A percentile compares a stretch with the other conserved stretches of the same genome.
Conservation (phyloP, 129 eudicot genomes). For the Flaveria robusta region DNA sequence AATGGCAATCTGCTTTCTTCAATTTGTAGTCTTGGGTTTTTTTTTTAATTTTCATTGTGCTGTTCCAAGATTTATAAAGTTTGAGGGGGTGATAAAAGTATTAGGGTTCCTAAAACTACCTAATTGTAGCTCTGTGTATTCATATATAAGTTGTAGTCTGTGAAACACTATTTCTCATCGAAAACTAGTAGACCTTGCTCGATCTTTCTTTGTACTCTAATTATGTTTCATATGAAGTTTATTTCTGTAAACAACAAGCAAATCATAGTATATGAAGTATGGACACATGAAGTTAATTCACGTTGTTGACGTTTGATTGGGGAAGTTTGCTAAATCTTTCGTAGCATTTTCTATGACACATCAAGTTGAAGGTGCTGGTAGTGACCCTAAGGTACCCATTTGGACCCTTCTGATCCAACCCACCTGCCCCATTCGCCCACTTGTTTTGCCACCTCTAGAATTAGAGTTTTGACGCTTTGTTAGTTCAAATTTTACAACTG, state of each 20-base stretch:
- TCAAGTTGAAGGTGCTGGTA: not conserved
- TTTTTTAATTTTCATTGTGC: not conserved
- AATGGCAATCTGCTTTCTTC: not conserved
- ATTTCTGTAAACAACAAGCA: not conserved
- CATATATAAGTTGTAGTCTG: not conserved
- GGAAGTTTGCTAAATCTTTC: too few species aligned
- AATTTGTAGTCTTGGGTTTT: not conserved
- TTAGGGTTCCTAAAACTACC: not conserved
- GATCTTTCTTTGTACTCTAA: not conserved
- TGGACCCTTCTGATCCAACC: not conserved
- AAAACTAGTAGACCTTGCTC: not conserved
- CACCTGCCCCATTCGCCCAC: not conserved
- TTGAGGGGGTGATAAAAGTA: not conserved
- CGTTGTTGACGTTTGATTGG: not conserved
- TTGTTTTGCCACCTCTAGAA: not conserved
- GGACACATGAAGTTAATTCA: not conserved
- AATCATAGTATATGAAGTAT: not conserved
- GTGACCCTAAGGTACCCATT: not conserved
- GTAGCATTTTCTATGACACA: too few species aligned
- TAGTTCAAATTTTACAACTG: not conserved
- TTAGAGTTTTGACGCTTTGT: not conserved
- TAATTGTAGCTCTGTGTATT: not conserved
- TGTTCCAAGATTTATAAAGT: not conserved
- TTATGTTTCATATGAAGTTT: not conserved
- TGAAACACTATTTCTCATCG: not conserved